These are phyloP conservation scores for Tetradesmus lagerheimii DNA, from an alignment of 139 green algal species.

Conservation along the genomic window DNA sequence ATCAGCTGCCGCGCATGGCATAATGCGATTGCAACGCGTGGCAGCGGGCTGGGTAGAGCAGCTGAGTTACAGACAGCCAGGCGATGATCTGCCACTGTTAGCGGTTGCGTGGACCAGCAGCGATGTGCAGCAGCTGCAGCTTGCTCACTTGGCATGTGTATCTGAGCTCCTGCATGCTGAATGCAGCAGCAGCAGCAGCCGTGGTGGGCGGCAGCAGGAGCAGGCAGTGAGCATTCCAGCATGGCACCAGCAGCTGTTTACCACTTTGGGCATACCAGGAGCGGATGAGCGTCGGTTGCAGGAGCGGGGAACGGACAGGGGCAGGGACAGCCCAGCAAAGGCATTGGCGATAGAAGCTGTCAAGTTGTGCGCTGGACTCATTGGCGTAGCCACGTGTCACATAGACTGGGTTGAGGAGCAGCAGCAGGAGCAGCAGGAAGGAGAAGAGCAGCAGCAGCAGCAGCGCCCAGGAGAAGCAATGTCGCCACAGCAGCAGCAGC, in stretches of 20 bases:
- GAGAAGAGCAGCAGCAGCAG: background rate
- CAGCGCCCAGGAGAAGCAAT: background rate
- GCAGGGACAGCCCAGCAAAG: too few species aligned
- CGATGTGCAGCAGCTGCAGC: background rate
- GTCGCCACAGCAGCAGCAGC: too few species aligned
- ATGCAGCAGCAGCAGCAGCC: constrained; percentile 21
- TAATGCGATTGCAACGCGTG: too few species aligned
- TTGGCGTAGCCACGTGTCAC: background rate
- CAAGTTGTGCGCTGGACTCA: background rate
- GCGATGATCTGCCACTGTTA: too few species aligned
- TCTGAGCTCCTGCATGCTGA: background rate
- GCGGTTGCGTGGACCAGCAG: background rate
- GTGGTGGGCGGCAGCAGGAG: constrained; percentile 1
- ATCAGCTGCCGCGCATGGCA: background rate
- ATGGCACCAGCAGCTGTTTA: constrained; percentile 7
- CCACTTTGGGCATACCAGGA: background rate
- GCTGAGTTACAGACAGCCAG: background rate
- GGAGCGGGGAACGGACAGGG: too few species aligned
- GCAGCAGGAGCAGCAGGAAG: background rate
- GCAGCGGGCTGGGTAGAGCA: background rate
- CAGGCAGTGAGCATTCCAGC: background rate
- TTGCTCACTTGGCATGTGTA: background rate
- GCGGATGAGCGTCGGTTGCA: background rate
- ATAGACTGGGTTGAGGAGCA: background rate
- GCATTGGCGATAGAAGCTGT: too few species aligned